phyloP scores from a whole-genome alignment of 2,329 filamentous ascomycete species.

The Penicillium sp. region DNA sequence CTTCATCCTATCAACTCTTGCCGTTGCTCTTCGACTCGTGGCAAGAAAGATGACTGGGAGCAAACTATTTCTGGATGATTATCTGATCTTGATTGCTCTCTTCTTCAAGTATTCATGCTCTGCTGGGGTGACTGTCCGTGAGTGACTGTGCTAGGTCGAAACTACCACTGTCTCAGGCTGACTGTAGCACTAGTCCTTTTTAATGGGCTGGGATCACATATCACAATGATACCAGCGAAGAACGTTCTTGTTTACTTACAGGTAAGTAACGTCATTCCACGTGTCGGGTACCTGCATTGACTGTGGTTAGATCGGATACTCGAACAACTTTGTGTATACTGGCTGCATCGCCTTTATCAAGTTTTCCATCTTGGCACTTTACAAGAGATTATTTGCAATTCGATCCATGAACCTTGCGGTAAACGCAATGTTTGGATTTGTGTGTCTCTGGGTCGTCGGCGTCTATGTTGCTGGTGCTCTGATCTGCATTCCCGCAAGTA shows the following conservation, averaged over 20 bases:
- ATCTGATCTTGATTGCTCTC: conserved; percentile 32
- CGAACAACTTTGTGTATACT: conserved; percentile 32
- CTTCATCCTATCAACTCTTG: conserved; percentile 26
- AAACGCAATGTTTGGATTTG: conserved; percentile 21
- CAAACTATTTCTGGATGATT: conserved; percentile 31
- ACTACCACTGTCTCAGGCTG: background rate
- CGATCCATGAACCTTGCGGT: conserved; percentile 22
- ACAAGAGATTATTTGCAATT: conserved; percentile 29
- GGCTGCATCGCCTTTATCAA: conserved; percentile 28
- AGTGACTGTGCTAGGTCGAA: conserved; percentile 7
- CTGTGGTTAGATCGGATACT: conserved; percentile 24
- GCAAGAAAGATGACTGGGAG: conserved; percentile 27
- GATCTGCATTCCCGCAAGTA: conserved; percentile 27
- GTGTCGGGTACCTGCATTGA: conserved; percentile 1
- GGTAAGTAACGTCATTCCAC: conserved; percentile 8
- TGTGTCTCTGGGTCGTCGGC: conserved; percentile 25
- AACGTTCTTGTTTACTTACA: conserved; percentile 27
- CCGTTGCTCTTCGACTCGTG: conserved; percentile 29
- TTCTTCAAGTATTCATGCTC: conserved; percentile 35
- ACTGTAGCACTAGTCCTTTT: conserved; percentile 20
- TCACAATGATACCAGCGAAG: conserved; percentile 26
- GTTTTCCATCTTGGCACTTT: conserved; percentile 31
- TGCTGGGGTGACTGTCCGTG: conserved; percentile 26
- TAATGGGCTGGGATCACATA: conserved; percentile 32
- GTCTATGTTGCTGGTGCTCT: conserved; percentile 24